Percentiles rank a stretch among this genome's conserved stretches.
These are phyloP conservation scores for Claviceps maximensis DNA, from an alignment of 2,329 filamentous ascomycete species.

Conservation along the genomic window DNA sequence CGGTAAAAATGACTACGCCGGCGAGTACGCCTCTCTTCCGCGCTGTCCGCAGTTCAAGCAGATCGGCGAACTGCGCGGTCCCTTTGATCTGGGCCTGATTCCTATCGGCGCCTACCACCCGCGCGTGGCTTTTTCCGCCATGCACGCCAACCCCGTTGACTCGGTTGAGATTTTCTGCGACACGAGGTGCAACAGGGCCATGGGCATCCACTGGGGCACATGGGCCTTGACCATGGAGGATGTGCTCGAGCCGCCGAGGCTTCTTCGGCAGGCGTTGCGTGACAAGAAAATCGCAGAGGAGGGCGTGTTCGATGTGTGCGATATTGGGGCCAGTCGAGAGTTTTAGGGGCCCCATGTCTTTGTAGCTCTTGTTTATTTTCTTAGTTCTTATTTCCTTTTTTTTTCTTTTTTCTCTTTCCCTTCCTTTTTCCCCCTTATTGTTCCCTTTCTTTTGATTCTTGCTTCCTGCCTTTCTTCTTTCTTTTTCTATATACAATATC, in stretches of 20 bases:
- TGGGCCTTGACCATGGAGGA: conserved; percentile 82
- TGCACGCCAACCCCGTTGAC: conserved; percentile 81
- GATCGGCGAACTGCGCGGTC: conserved; percentile 67
- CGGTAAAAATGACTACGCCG: conserved; percentile 55
- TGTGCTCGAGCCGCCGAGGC: conserved; percentile 65
- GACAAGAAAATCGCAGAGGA: conserved; percentile 53
- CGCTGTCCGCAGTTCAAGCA: conserved; percentile 73
- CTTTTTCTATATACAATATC: not conserved
- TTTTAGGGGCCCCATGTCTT: too few relatives aligned
- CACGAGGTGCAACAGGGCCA: conserved; percentile 60
- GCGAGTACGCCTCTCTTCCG: conserved; percentile 53
- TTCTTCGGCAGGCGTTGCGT: conserved; percentile 59
- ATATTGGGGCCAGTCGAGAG: conserved; percentile 71
- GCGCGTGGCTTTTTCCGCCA: conserved; percentile 56
- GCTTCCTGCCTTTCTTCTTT: not conserved
- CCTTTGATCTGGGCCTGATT: conserved; percentile 83
- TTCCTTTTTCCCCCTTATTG: too few relatives aligned
- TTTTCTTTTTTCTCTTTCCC: too few relatives aligned
- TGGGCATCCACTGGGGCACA: conserved; percentile 88
- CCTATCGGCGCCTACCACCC: conserved; percentile 85
- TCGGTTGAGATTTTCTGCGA: conserved; percentile 82
- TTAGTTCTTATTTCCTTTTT: too few relatives aligned
- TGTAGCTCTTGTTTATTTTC: too few relatives aligned
- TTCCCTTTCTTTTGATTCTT: not conserved
- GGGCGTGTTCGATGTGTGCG: conserved; percentile 69